Base-by-base conservation (phyloP, 1,139 yeast species). In the Debaryomyces sp. region DNA sequence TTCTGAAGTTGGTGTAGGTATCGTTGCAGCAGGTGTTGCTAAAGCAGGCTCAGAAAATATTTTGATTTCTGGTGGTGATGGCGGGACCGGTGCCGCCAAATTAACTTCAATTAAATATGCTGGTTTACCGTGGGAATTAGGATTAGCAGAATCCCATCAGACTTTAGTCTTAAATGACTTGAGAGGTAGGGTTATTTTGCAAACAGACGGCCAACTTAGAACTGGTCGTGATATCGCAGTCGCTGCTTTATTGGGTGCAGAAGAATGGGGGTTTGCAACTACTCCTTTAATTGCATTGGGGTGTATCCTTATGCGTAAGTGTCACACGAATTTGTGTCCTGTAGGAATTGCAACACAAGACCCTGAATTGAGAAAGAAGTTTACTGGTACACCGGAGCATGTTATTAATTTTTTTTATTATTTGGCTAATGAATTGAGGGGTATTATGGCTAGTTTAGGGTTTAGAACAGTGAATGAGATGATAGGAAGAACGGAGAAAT, bases 61-160 rank as follows among this genome's bases (percentile, higher is more conserved):
- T 61, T 80, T 92, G 65, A 89, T 94, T 58, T 89, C 97, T 53
- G 98, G 98, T 63, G 97, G 95, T 66, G 98, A 92, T 70, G 99
- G 99, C 82, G 99, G 99, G 78, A 94, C 99, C 54, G 99, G 99
- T 85, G 98, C 98, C 50, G 94, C 97, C 50, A 85, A 96, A 70
- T 89, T 96, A 89, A 92, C 98, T 27, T 94, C 97, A 64, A 90
- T 94, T 68, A 92, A 92, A 70, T 86, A 91, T 66, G 97, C 99
- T 47, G 98, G 98, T 71, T 80, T 94, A 59, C 98, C 99, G 46
- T 94, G 99, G 99, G 99, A 94, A 72, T 81, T 94, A 60, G 99
- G 99, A 66, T 81, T 94, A 58, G 98, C 98, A 49, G 99, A 94
- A 75, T 89, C 98, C 21, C 99, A 94, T 66, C 99, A 94, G 76